phyloP scores from a whole-genome alignment of 2,329 filamentous ascomycete species.

The Colletotrichum lini region DNA sequence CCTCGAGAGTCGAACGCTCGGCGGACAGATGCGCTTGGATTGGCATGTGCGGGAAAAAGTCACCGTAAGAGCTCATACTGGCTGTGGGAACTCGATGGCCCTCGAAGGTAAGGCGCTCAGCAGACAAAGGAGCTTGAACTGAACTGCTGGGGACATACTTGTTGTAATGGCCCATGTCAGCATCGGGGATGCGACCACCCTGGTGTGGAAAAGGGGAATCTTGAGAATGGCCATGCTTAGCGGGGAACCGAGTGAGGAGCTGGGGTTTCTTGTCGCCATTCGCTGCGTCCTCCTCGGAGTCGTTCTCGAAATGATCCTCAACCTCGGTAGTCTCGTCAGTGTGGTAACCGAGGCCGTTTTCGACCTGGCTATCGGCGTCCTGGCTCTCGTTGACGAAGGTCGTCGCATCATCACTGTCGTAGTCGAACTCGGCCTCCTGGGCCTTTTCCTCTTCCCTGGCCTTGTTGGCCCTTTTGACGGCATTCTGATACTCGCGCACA shows the following conservation, averaged over 20 bases:
- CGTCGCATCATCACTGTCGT: not conserved
- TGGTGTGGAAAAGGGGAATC: not conserved
- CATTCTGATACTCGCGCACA: conserved; percentile 51
- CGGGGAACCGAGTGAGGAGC: not conserved
- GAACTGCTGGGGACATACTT: not conserved
- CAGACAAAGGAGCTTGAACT: not conserved
- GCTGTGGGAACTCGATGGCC: not conserved
- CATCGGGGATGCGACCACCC: not conserved
- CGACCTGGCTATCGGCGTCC: not conserved
- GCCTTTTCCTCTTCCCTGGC: not conserved
- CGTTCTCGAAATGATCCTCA: not conserved
- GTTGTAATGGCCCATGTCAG: not conserved
- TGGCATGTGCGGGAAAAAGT: not conserved
- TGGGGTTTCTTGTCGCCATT: conserved; percentile 7
- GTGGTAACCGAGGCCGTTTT: too few species aligned
- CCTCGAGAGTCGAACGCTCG: not conserved
- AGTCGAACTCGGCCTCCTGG: not conserved
- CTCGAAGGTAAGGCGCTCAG: not conserved
- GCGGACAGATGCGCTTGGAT: not conserved
- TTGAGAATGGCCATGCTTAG: not conserved
- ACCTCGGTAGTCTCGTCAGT: conserved; percentile 9
- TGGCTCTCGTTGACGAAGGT: not conserved
- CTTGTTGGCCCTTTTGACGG: conserved; percentile 26
- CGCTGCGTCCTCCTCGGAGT: not conserved
- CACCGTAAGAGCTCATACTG: not conserved